Percentiles rank a stretch among this genome's conserved stretches.
Conservation (phyloP, 1,139 yeast species). For the Yamadazyma spencermartinsiae region DNA sequence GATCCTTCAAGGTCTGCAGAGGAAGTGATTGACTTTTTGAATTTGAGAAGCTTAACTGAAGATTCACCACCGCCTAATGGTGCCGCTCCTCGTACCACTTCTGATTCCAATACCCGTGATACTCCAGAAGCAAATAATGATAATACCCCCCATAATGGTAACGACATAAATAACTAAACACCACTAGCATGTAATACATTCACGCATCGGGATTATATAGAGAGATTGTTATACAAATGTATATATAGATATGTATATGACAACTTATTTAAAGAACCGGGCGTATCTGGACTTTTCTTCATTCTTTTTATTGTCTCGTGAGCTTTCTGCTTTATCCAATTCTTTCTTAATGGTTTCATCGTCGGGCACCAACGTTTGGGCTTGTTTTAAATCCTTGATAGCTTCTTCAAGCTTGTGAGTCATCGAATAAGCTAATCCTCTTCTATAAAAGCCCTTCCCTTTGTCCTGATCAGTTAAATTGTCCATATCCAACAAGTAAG, state of each 20-base stretch:
- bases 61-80: conserved; percentile 15
- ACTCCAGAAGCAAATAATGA: too few species aligned
- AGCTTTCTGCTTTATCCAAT: conserved; percentile 36
- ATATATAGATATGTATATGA: not conserved
- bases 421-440: conserved; percentile 50
- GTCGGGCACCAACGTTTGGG: conserved; percentile 44
- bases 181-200: conserved; percentile 1
- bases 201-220: conserved; percentile 1
- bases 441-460: conserved; percentile 65
- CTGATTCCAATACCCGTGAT: conserved; percentile 1
- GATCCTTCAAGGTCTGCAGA: conserved; percentile 5
- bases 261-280: conserved; percentile 46
- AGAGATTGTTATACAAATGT: not conserved
- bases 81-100: not conserved
- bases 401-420: conserved; percentile 53
- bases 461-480: conserved; percentile 38
- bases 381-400: conserved; percentile 42
- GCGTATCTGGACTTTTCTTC: conserved; percentile 56
- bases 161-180: not conserved
- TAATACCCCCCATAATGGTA: too few species aligned
- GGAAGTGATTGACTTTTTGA: conserved; percentile 28
- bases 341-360: conserved; percentile 54
- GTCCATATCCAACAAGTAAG: conserved; percentile 55
- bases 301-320: conserved; percentile 42
- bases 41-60: conserved; percentile 26